Evolutionary conservation across 495 filamentous ascomycete species (phyloP), one percentile per base, ranked within the genome.

Genomic region (Penicillium steckii): DNA sequence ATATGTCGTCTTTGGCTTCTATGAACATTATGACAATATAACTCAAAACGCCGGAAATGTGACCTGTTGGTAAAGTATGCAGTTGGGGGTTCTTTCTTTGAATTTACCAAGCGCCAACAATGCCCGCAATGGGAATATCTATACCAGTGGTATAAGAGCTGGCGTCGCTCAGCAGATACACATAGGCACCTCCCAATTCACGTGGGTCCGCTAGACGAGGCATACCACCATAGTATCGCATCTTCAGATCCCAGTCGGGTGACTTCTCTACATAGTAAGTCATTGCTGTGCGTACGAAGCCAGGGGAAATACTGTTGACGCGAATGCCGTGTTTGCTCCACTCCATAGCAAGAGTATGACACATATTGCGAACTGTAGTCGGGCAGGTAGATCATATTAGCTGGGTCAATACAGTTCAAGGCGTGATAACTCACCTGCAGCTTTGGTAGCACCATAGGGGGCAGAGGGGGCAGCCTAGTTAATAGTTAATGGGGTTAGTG

Each of bases 171-270:
- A 74, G 44, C 26, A 74, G 47, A 41, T 74, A 74, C 12, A 70
- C 67, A 49, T 74, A 74, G n/a, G 71, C 71, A 46, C 69, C 69
- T 13, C 71, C 70, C 1, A 74, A 53, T 51, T 74, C 69, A 19
- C 65, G 64, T 13, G 71, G 71, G 21, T 67, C 57, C 0, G 71
- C 71, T 13, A 74, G 48, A 17, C 71, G 59, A 3, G 69, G 69
- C 71, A 74, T 74, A 1, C 72, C 72, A 6, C 74, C 74, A 52
- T 75, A 74, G 53, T 75, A 73, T 42, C 74, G 61, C 71, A 75
- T 73, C 59, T 74, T 74, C 25, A 57, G 37, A 38, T 60, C 58
- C 65, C 65, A 77, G 44, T 75, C 72, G 2, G 73, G 66, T 8
- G 69, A 59, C 8, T 48, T 58, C 48, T 74, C 68, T n/a, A 72